Conservation (phyloP, 1,139 yeast genomes). For the Arxiozyma slooffiae region DNA sequence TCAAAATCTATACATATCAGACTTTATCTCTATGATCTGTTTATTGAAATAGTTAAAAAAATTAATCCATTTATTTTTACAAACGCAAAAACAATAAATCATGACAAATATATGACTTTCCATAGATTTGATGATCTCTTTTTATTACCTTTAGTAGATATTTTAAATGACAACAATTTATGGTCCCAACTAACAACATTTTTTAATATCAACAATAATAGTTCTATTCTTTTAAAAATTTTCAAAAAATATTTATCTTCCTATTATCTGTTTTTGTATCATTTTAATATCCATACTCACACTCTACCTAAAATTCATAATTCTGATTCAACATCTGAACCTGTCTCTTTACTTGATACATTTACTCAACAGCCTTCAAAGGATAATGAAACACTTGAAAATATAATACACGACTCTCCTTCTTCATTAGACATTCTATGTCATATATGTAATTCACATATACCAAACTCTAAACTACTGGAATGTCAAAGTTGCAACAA, state of each 20-base stretch:
- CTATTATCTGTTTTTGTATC: constrained; percentile 33
- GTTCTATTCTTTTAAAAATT: constrained; percentile 25
- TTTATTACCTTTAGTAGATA: constrained; percentile 5
- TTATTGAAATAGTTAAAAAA: constrained; percentile 35
- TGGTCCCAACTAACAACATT: constrained; percentile 2
- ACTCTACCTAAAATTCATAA: constrained; percentile 19
- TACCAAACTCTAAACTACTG: not conserved
- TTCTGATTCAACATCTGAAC: constrained; percentile 15
- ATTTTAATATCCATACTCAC: constrained; percentile 15
- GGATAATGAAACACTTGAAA: constrained; percentile 19
- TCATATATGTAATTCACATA: not conserved
- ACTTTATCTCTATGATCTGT: constrained; percentile 46
- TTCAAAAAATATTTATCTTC: constrained; percentile 34
- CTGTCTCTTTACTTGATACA: constrained; percentile 19
- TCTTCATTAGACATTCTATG: not conserved
- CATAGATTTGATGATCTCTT: constrained; percentile 23
- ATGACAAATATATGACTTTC: constrained; percentile 29
- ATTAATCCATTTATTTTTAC: not conserved
- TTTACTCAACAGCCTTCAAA: constrained; percentile 17
- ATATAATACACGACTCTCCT: not conserved
- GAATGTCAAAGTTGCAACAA: constrained; percentile 2
- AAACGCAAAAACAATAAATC: not conserved
- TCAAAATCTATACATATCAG: constrained; percentile 8
- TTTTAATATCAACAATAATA: constrained; percentile 1
- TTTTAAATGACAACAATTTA: not conserved